phyloP scores from a whole-genome alignment of 2,329 filamentous ascomycete genomes.

The Cladorrhinum sp. region DNA sequence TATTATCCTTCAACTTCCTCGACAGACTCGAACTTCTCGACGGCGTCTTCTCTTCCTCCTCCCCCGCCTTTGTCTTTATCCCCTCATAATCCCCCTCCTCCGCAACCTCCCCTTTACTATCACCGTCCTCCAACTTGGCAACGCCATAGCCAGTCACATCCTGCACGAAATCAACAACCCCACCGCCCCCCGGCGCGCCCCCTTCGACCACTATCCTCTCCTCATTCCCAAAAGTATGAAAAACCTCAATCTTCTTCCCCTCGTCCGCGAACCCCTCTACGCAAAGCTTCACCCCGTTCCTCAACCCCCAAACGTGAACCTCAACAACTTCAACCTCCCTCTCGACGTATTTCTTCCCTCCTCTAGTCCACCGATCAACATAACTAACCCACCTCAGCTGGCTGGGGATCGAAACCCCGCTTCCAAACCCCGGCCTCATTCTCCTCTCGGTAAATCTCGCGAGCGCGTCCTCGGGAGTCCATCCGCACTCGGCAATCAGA shows the following conservation, averaged over 20 bases:
- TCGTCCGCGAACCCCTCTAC: constrained; percentile 86
- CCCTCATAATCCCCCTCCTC: constrained; percentile 39
- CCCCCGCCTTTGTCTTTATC: constrained; percentile 5
- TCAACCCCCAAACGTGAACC: constrained; percentile 83
- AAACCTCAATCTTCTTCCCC: constrained; percentile 77
- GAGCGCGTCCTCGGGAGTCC: constrained; percentile 52
- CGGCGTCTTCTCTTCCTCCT: constrained; percentile 27
- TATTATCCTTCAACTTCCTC: constrained; percentile 20
- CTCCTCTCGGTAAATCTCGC: constrained; percentile 69
- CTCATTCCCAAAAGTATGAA: constrained; percentile 73
- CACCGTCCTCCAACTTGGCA: constrained; percentile 28
- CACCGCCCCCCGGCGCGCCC: constrained; percentile 47
- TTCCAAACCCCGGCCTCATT: constrained; percentile 86
- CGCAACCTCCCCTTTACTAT: constrained; percentile 17
- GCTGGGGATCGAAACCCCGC: constrained; percentile 88
- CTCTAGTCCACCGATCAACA: constrained; percentile 77
- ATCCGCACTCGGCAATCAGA: constrained; percentile 78
- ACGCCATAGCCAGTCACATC: constrained; percentile 46
- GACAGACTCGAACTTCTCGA: constrained; percentile 20
- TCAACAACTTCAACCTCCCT: constrained; percentile 80
- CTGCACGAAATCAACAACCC: constrained; percentile 50
- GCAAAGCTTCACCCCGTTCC: constrained; percentile 82
- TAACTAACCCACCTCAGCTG: constrained; percentile 86
- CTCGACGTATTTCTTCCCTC: constrained; percentile 77
- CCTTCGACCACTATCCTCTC: constrained; percentile 70